These are phyloP conservation scores for Fusarium cicatricum DNA, from an alignment of 2,329 filamentous ascomycete genomes.

Conservation along the genomic window DNA sequence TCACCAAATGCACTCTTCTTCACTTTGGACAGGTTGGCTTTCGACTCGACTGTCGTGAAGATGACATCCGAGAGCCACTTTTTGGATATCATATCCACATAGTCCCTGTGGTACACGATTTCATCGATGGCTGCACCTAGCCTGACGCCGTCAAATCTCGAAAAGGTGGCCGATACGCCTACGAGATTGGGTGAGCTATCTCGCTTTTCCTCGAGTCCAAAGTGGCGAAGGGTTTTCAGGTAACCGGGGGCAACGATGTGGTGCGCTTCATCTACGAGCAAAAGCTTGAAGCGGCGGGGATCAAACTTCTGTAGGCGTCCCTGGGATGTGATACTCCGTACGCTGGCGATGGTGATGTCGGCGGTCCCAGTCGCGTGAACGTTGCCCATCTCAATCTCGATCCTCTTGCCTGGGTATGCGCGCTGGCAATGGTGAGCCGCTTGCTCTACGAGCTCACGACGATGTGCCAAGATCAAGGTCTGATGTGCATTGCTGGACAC, in stretches of 20 bases:
- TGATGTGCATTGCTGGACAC: constrained; percentile 64
- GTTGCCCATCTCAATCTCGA: constrained; percentile 93
- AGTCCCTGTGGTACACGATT: constrained; percentile 91
- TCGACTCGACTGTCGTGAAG: constrained; percentile 90
- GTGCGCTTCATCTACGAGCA: constrained; percentile 96
- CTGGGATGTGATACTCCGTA: constrained; percentile 82
- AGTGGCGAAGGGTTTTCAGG: constrained; percentile 77
- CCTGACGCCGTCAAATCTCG: constrained; percentile 81
- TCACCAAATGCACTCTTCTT: constrained; percentile 71
- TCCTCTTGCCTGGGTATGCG: constrained; percentile 79
- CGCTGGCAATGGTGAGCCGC: constrained; percentile 83
- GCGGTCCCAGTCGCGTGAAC: constrained; percentile 78
- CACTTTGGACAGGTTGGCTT: constrained; percentile 79
- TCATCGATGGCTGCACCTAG: constrained; percentile 89
- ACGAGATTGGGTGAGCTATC: constrained; percentile 70
- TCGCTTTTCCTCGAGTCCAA: constrained; percentile 67
- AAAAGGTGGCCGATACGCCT: constrained; percentile 85
- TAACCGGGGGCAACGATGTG: constrained; percentile 92
- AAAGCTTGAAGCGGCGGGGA: constrained; percentile 80
- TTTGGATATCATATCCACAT: constrained; percentile 76
- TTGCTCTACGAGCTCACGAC: constrained; percentile 93
- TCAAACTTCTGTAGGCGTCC: constrained; percentile 85
- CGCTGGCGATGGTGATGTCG: constrained; percentile 93
- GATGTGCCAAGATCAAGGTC: constrained; percentile 91
- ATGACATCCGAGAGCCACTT: constrained; percentile 93